A percentile compares a stretch with the other conserved stretches of the same genome.
Conservation (phyloP, 495 filamentous ascomycete species). For the Mycothermus thermophilus region DNA sequence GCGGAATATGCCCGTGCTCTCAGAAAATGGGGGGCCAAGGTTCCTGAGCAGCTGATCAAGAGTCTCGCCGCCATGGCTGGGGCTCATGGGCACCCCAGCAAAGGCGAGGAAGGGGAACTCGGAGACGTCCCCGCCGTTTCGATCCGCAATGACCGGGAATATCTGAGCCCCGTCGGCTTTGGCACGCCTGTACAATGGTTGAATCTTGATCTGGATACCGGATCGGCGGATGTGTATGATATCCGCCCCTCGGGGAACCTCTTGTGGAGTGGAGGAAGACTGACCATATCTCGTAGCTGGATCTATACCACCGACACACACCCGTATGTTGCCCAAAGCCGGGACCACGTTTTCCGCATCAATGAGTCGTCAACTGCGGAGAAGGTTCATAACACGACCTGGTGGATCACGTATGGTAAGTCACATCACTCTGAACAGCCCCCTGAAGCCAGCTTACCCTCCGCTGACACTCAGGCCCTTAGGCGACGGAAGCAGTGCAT, state of each 20-base stretch:
- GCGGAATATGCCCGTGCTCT: conserved; percentile 12
- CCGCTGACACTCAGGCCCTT: not conserved
- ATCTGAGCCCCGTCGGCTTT: conserved; percentile 48
- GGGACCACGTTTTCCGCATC: conserved; percentile 23
- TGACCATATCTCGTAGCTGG: conserved; percentile 9
- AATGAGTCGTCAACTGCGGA: conserved; percentile 48
- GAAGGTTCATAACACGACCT: conserved; percentile 34
- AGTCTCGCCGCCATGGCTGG: not conserved
- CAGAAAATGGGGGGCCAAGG: conserved; percentile 8
- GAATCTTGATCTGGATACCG: conserved; percentile 59
- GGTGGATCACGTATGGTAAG: conserved; percentile 61
- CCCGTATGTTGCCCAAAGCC: conserved; percentile 1
- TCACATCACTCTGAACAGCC: too few relatives aligned
- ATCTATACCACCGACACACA: conserved; percentile 13
- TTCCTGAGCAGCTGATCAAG: conserved; percentile 3
- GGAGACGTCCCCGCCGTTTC: conserved; percentile 9
- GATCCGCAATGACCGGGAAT: conserved; percentile 39
- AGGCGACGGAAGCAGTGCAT: conserved; percentile 19
- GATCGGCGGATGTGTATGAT: conserved; percentile 62
- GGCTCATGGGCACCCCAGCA: not conserved
- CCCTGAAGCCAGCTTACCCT: too few relatives aligned
- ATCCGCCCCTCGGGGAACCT: not conserved
- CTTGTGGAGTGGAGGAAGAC: not conserved
- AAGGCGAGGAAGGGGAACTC: not conserved
- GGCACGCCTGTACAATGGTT: conserved; percentile 56